These are phyloP conservation scores for Phytophthora citrophthora DNA, from an alignment of 352 stramenopile genomes.

Conservation along the genomic window DNA sequence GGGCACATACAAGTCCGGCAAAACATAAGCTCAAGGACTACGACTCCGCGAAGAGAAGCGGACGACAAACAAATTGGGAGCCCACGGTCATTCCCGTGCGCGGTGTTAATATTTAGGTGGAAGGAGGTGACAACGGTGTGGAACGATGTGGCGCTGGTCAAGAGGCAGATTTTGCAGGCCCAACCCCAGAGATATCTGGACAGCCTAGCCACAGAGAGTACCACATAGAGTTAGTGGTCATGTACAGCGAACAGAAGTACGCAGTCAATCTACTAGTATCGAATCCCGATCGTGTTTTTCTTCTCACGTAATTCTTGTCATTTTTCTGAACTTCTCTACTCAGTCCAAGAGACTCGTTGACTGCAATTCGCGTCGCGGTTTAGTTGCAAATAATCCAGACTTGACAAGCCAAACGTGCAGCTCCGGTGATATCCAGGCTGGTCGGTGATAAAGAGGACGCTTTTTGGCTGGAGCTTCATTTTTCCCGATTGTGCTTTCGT, in stretches of 20 bases:
- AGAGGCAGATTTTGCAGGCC: no score
- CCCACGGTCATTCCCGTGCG: constrained; percentile 4
- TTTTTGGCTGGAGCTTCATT: constrained; percentile 10
- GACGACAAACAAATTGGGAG: constrained; percentile 17
- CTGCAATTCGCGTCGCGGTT: constrained; percentile 23
- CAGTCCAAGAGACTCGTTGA: background rate
- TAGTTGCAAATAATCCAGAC: constrained; percentile 58
- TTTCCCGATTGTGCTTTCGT: background rate
- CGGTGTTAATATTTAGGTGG: constrained; percentile 43
- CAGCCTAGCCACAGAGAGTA: no score
- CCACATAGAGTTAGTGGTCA: no score
- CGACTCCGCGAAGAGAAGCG: constrained; percentile 27
- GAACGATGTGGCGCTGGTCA: constrained; percentile 10
- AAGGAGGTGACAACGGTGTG: background rate
- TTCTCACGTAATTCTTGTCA: no score
- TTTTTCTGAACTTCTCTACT: no score
- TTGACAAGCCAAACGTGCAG: constrained; percentile 53
- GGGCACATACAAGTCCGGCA: constrained; percentile 87
- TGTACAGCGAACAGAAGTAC: no score
- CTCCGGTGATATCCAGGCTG: constrained; percentile 70
- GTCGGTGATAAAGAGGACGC: constrained; percentile 47
- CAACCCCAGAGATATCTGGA: no score
- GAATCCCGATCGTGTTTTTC: no score
- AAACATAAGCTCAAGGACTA: constrained; percentile 53
- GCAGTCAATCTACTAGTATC: no score